A percentile compares a stretch with the other conserved stretches of the same genome.
phyloP scores from a whole-genome alignment of 148 eudicot species.

The Rhododendron henanense region DNA sequence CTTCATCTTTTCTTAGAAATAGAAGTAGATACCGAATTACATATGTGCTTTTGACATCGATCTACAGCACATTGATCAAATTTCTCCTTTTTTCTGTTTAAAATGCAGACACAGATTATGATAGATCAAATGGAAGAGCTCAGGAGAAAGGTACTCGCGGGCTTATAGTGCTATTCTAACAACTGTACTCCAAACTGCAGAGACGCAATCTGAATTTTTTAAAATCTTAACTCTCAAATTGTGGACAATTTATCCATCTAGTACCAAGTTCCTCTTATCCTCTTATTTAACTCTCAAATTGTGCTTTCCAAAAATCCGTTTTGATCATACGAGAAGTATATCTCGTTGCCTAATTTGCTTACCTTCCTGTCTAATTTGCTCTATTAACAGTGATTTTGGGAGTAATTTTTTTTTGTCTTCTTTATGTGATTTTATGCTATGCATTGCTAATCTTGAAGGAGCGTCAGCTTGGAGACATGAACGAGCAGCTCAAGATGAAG shows the following conservation, averaged over 20 bases:
- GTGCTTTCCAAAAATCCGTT: background rate
- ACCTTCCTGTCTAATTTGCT: background rate
- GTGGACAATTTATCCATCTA: background rate
- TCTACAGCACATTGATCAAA: background rate
- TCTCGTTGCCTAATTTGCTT: background rate
- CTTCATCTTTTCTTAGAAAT: background rate
- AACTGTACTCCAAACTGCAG: background rate
- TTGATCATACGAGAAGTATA: background rate
- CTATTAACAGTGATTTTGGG: background rate
- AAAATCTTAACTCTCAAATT: background rate
- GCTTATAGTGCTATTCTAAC: background rate
- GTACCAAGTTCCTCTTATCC: background rate
- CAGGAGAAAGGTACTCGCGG: slow-evolving; percentile 56
- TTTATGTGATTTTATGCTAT: background rate
- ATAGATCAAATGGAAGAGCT: slow-evolving; percentile 84
- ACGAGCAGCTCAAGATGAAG: slow-evolving; percentile 82
- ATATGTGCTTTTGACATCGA: background rate
- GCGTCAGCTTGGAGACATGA: slow-evolving; percentile 88
- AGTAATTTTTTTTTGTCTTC: background rate
- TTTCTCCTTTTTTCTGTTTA: background rate
- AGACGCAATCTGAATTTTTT: background rate
- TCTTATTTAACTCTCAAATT: too few relatives aligned
- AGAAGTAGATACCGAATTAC: background rate
- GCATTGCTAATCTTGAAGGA: slow-evolving; percentile 38
- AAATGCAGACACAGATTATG: slow-evolving; percentile 66